Percentiles rank a stretch among this genome's conserved stretches.
Conservation (phyloP, 805 yeast genomes). For the Isabelozyma gotoi region DNA sequence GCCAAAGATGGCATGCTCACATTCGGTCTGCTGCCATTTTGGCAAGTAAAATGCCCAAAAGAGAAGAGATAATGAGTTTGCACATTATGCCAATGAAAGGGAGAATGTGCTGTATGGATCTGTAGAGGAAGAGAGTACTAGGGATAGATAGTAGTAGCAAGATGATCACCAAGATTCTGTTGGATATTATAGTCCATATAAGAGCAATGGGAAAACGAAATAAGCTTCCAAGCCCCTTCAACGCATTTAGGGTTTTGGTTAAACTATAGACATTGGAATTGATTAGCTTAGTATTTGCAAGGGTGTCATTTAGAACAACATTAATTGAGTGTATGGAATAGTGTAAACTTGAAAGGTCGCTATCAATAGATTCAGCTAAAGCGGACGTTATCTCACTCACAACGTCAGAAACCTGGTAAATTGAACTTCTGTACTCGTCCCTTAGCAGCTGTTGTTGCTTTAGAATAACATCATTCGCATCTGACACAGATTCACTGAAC, state of each 20-base stretch:
- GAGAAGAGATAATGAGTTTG: neutral
- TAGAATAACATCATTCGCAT: constrained; percentile 1
- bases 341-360: neutral
- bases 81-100: no score
- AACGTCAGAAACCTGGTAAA: constrained; percentile 3
- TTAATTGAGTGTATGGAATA: neutral
- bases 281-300: neutral
- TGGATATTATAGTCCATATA: no score
- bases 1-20: neutral
- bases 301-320: neutral
- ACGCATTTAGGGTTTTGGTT: neutral
- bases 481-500: neutral
- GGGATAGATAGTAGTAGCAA: no score
- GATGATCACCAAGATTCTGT: no score
- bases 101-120: no score
- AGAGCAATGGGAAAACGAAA: no score
- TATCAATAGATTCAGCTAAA: constrained; percentile 1
- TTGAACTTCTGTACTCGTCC: constrained; percentile 6
- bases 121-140: neutral
- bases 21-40: neutral
- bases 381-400: neutral
- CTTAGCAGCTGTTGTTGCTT: constrained; percentile 2
- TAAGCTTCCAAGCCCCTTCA: no score
- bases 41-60: neutral
- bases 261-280: neutral